Base-by-base conservation (phyloP, 208 protist species). In the Wallacemonas sp. region DNA sequence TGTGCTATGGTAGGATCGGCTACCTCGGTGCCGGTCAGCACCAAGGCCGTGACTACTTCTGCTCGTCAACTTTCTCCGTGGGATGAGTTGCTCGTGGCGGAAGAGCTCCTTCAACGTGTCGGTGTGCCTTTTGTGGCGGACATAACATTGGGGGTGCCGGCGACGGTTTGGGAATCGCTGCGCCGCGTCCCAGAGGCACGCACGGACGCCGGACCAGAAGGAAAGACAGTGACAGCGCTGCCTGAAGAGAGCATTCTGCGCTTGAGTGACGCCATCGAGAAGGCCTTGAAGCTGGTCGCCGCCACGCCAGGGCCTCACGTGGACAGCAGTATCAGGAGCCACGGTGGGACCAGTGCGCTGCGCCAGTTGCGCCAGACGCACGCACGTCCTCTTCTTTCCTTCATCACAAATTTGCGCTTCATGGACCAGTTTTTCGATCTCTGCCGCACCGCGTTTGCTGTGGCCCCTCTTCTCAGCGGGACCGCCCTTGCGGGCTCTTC, bases 101-200 rank as follows among this genome's bases (percentile, higher is more conserved):
- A 88, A 62, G 76, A 74, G 33, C 45, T 84, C 27, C 56, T 88
- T 27, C 78, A 88, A 41, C 63, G 77, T 42, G 53, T 85, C 22
- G 66, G 68, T 38, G 46, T 88, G 12, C 82, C 82, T 11, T 88
- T 88, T 61, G 79, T 88, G 36, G 82, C 82, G 28, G 82, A 88
- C 76, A 68, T 73, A 51, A 83, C 76, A 44, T 71, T 80, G 55
- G 44, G 24, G 27, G 31, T 42, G 5, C 62, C 81, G 19, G 60
- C 47, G 17, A 82, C 73, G 1, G 66, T 83, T 15, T 83, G 81
- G 76, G 81, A 87, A 65, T n/a, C 60, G 28, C 21, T 80, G 55
- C 6, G 61, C 6, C 39, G 66, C 17, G 58, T 59, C 22, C 71
- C 79, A 0, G 34, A 9, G 51, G 58, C 56, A 12, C 53, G 59